phyloP scores from a whole-genome alignment of 768 basidiomycete species.

The Suillus luteus region DNA sequence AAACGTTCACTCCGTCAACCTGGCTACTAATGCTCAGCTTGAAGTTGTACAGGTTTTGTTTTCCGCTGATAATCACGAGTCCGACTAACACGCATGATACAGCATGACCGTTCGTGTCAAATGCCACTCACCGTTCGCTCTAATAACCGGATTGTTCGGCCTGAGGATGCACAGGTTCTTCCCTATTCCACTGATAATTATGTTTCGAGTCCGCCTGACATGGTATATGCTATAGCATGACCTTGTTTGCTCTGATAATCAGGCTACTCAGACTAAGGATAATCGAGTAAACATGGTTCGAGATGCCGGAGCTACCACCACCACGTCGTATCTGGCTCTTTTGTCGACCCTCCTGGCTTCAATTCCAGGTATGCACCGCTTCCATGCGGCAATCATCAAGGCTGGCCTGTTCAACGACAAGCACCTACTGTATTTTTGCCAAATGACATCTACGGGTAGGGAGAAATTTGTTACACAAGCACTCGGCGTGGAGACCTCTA shows the following conservation, averaged over 20 bases:
- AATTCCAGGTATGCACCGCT: neutral
- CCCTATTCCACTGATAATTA: neutral
- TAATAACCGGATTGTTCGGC: neutral
- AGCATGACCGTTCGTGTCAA: neutral
- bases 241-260: neutral
- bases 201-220: neutral
- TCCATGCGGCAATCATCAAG: neutral
- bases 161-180: neutral
- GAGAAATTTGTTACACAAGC: neutral
- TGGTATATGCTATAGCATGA: neutral
- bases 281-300: neutral
- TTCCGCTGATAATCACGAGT: neutral
- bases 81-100: neutral
- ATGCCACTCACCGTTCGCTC: neutral
- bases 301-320: neutral
- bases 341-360: constrained; percentile 1
- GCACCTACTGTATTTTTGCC: neutral
- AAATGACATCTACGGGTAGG: neutral
- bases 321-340: too few relatives aligned
- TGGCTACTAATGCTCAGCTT: neutral
- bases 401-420: constrained; percentile 1
- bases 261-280: neutral
- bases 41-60: neutral
- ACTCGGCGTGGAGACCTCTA: neutral
- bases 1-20: neutral